Evolutionary conservation across 352 stramenopile genomes (phyloP), one percentile per base, ranked within the genome.

Genomic region (Thalassiosira allenii): DNA sequence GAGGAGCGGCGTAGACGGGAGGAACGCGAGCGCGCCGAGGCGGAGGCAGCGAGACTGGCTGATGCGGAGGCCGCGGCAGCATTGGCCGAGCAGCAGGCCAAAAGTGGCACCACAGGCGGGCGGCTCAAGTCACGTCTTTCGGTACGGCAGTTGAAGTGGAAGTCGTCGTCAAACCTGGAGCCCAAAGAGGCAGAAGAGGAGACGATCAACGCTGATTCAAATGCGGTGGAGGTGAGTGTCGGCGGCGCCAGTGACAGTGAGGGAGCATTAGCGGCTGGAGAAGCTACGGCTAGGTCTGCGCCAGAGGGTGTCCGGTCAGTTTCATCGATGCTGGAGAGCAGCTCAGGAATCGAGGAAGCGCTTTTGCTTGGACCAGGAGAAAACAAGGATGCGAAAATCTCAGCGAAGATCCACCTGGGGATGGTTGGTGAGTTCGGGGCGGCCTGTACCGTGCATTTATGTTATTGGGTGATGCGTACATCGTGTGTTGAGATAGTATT

Each of bases 401-500:
- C 64, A 58, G 69, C 76, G 14, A 86, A 79, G 53, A 69, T 73
- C n/a, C 78, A 91, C 56, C 53, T 94, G 12, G 87, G 87, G 1
- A 71, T 79, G 37, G 62, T 77, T 27, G n/a, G n/a, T n/a, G n/a
- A n/a, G n/a, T n/a, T n/a, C n/a, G n/a, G n/a, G n/a, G n/a, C n/a
- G n/a, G n/a, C n/a, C n/a, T n/a, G n/a, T n/a, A n/a, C n/a, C n/a
- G n/a, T n/a, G n/a, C n/a, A n/a, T n/a, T n/a, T n/a, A n/a, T n/a
- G n/a, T n/a, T n/a, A n/a, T n/a, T n/a, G n/a, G n/a, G n/a, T n/a
- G n/a, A n/a, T n/a, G n/a, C n/a, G n/a, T n/a, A n/a, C n/a, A n/a
- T n/a, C n/a, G n/a, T n/a, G n/a, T n/a, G n/a, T n/a, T n/a, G n/a
- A n/a, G n/a, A n/a, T n/a, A n/a, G n/a, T n/a, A n/a, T n/a, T n/a